Evolutionary conservation across 345 rosid species (phyloP), one percentile per base, ranked within the genome.

Genomic region (Excoecaria agallocha): DNA sequence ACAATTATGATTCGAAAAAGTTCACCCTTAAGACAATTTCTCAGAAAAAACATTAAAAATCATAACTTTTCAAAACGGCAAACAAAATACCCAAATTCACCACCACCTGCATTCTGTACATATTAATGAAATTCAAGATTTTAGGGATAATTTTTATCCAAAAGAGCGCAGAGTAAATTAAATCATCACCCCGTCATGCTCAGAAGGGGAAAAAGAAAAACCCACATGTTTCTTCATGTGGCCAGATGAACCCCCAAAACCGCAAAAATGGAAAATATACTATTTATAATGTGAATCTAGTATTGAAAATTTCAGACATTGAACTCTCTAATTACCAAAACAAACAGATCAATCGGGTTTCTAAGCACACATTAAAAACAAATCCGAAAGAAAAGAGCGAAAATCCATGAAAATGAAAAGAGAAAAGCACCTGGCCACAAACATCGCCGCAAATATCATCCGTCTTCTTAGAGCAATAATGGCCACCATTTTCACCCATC

Each of bases 401-500:
- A 59, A 55, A n/a, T 17, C 12, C n/a, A 55, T 6, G 52, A 8
- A 17, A 7, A 22, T 10, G 11, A 38, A 39, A 62, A 10, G 11
- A 69, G 62, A 49, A 15, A 45, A 60, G 11, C 82, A 94, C 97
- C 98, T 94, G 97, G 79, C 93, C 95, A 72, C 98, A 92, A 80
- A 92, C 78, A 80, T 84, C 88, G 19, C 86, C 92, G 43, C 98
- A 94, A 58, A 86, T 77, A 81, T 89, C 98, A 82, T 94, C 98
- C 55, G 90, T 85, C 90, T 94, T 94, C 87, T 94, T 94, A 59
- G 97, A 86, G 83, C 98, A 94, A 82, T 91, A 91, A 85, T 86
- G 95, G 3, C 95, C 95, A 52, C 89, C 98, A 56, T 84, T 85
- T 83, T 94, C 97, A 68, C 81, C 84, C 98, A 94, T 90, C 93